A percentile compares a stretch with the other conserved stretches of the same genome.
Evolutionary conservation across 2,329 filamentous ascomycete genomes (phyloP).

Genomic region (Aspergillus carbonarius): DNA sequence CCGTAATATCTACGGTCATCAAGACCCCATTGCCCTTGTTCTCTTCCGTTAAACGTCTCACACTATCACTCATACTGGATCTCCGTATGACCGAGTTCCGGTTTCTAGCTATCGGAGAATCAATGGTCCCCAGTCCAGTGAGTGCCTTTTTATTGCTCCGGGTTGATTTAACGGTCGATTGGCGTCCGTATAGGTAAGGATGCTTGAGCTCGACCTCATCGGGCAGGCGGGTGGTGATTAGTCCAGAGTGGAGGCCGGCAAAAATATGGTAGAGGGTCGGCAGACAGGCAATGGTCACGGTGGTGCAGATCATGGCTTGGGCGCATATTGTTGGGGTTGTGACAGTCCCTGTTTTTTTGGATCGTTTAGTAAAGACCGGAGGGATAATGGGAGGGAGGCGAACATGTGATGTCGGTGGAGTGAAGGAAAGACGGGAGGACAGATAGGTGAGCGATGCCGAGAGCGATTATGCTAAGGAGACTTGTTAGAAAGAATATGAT

Average conservation of each 20-base stretch:
- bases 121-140: not conserved
- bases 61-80: constrained; percentile 16
- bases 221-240: constrained; percentile 19
- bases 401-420: constrained; percentile 22
- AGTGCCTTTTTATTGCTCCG: constrained; percentile 2
- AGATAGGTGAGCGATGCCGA: constrained; percentile 17
- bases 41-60: constrained; percentile 14
- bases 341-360: constrained; percentile 14
- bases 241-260: constrained; percentile 23
- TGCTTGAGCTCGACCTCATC: constrained; percentile 16
- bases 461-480: constrained; percentile 11
- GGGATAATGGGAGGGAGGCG: not conserved
- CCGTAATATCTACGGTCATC: constrained; percentile 22
- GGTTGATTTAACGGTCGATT: constrained; percentile 12
- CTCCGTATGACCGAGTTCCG: not conserved
- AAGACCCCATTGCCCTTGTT: constrained; percentile 11
- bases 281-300: constrained; percentile 25
- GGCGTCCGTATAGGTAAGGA: constrained; percentile 8
- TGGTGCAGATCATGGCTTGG: constrained; percentile 26
- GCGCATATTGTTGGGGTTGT: constrained; percentile 15
- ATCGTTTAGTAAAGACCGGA: not conserved
- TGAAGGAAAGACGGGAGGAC: constrained; percentile 18
- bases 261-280: constrained; percentile 29
- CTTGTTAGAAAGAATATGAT: not conserved
- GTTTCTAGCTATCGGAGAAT: not conserved